Evolutionary conservation across 768 basidiomycete genomes (phyloP), one percentile per base, ranked within the genome.

Genomic region (Amanita subjunquillea): DNA sequence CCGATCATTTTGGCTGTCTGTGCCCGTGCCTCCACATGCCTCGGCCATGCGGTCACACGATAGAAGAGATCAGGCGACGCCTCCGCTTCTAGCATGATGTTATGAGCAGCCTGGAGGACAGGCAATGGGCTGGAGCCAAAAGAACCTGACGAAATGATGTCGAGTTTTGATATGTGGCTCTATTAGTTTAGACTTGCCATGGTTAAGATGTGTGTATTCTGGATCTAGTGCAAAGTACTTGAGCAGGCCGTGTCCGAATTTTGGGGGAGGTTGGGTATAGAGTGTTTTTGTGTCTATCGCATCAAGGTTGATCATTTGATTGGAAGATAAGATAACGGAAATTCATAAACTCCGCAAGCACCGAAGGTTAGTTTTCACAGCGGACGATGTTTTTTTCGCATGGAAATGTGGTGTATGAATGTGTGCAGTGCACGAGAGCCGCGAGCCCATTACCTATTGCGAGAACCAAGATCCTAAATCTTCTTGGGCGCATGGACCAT

Each of bases 181-280:
- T 6, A 3, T 20, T 12, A 29, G 17, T 32, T 32, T 3, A 12
- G 12, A 54, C 69, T 29, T 48, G 82, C 85, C 85, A 48, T 80
- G 71, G 59, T 87, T 86, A 44, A 87, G 65, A 58, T 85, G 83
- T 46, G 81, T 61, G 54, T 84, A 85, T 38, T 72, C 69, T 4
- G 79, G 69, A 39, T 80, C 77, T 22, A 86, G 73, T 20, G 69
- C 72, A 51, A 77, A 86, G 49, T 77, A 75, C 43, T 75, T 72
- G 50, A 71, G 75, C 58, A 78, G 62, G 4, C 65, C 68, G 58
- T 78, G 80, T 0, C 85, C 85, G 45, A 87, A 85, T 1, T 65
- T 46, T 4, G 69, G 69, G 27, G 68, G 66, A 8, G 60, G 45
- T 25, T 64, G 59, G 46, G 54, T 58, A 54, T 62, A 67, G 2